Conservation (phyloP, 805 yeast species). For the Hanseniaspora hatyaiensis region DNA sequence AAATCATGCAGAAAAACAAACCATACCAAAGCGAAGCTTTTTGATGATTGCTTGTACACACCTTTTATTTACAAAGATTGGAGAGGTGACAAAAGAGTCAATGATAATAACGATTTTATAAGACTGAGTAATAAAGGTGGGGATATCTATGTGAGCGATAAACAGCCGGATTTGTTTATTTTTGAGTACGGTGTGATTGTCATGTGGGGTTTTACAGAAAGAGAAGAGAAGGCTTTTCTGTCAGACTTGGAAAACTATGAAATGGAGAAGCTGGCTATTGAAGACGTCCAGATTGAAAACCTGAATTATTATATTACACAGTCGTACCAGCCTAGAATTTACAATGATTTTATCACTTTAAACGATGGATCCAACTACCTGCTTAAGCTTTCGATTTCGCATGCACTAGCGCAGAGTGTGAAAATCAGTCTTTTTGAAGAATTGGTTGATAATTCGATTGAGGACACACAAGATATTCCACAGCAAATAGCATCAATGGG, state of each 20-base stretch:
- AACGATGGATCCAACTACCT: slow-evolving; percentile 82
- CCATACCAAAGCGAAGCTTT: slow-evolving; percentile 71
- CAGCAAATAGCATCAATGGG: slow-evolving; percentile 91
- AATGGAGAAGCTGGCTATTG: slow-evolving; percentile 78
- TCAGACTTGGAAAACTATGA: slow-evolving; percentile 82
- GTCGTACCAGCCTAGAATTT: slow-evolving; percentile 88
- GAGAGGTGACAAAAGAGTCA: slow-evolving; percentile 43
- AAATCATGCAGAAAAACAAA: slow-evolving; percentile 62
- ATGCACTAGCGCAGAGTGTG: slow-evolving; percentile 90
- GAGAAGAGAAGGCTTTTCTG: slow-evolving; percentile 73
- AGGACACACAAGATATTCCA: slow-evolving; percentile 94
- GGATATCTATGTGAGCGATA: slow-evolving; percentile 74
- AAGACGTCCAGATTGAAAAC: slow-evolving; percentile 85
- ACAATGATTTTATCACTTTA: slow-evolving; percentile 87
- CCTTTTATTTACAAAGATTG: slow-evolving; percentile 75
- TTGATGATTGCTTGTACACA: slow-evolving; percentile 90
- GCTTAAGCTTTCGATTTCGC: slow-evolving; percentile 85
- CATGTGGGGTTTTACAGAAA: slow-evolving; percentile 83
- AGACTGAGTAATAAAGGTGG: slow-evolving; percentile 90
- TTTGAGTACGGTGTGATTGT: slow-evolving; percentile 97
- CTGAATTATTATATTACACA: slow-evolving; percentile 89
- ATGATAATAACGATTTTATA: slow-evolving; percentile 38
- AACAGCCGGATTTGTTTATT: slow-evolving; percentile 66
- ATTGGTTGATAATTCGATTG: slow-evolving; percentile 89
- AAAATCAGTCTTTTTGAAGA: slow-evolving; percentile 93